Percentiles rank a stretch among this genome's conserved stretches.
Conservation (phyloP, 1,284 basidiomycete species). For the Leccinum pseudoinsigne region DNA sequence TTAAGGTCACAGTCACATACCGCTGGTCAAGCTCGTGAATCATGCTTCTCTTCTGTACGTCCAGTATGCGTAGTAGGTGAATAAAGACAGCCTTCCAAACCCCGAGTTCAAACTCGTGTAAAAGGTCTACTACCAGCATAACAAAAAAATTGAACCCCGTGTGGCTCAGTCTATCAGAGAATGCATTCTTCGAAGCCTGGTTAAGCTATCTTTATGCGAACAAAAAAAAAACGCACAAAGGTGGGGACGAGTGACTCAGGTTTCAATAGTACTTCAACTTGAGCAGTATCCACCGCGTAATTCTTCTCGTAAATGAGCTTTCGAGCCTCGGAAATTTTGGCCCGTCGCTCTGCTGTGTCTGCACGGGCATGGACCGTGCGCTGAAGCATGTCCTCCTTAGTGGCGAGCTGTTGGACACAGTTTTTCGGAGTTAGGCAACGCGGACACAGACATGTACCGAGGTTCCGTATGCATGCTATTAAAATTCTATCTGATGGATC, state of each 20-base stretch:
- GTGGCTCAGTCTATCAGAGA: neutral
- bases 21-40: neutral
- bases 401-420: neutral
- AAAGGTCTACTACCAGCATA: neutral
- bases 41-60: neutral
- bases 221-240: neutral
- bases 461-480: neutral
- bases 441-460: neutral
- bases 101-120: neutral
- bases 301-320: neutral
- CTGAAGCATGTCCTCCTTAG: neutral
- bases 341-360: neutral
- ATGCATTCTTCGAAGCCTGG: neutral
- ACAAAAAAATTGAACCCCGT: neutral
- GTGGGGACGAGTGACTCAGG: neutral
- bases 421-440: neutral
- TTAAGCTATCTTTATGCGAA: neutral
- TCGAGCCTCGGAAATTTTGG: neutral
- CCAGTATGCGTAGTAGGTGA: neutral
- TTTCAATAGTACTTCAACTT: neutral
- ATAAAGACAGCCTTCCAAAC: neutral
- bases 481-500: neutral
- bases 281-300: neutral
- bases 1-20: neutral
- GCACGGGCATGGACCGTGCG: neutral